Percentiles rank a stretch among this genome's conserved stretches.
phyloP scores from a whole-genome alignment of 768 basidiomycete species.

The Exidia glandulosa region DNA sequence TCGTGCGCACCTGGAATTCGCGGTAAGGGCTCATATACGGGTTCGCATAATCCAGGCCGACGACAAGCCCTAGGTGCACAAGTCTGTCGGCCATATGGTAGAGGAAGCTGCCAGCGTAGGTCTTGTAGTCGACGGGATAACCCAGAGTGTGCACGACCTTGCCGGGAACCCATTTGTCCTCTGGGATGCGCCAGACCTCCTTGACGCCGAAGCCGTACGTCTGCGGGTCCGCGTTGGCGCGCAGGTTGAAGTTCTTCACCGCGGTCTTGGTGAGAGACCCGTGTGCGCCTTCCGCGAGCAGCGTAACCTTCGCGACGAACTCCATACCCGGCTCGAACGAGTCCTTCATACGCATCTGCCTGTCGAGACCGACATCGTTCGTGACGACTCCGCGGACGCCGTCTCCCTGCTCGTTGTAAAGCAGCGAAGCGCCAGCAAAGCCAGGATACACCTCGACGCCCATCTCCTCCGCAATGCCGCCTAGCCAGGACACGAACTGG shows the following conservation, averaged over 20 bases:
- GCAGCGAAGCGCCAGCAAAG: constrained; percentile 80
- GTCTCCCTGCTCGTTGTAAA: constrained; percentile 53
- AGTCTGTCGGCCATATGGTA: constrained; percentile 94
- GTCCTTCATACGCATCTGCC: constrained; percentile 63
- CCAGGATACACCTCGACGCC: constrained; percentile 97
- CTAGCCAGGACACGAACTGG: constrained; percentile 83
- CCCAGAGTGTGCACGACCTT: constrained; percentile 91
- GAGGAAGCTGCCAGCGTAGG: constrained; percentile 88
- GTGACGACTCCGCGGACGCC: constrained; percentile 71
- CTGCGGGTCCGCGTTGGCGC: constrained; percentile 63
- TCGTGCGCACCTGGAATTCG: constrained; percentile 90
- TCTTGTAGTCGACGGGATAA: constrained; percentile 75
- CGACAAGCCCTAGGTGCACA: constrained; percentile 81
- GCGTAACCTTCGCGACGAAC: constrained; percentile 82
- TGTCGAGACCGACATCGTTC: constrained; percentile 89
- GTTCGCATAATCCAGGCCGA: constrained; percentile 91
- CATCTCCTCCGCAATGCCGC: constrained; percentile 66
- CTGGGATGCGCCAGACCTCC: constrained; percentile 88
- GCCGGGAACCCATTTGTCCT: constrained; percentile 37
- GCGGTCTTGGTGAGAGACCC: constrained; percentile 80
- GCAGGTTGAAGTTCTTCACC: constrained; percentile 61
- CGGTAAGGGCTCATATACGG: constrained; percentile 86
- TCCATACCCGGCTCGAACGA: constrained; percentile 94
- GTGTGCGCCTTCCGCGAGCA: constrained; percentile 92
- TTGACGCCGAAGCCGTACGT: constrained; percentile 95